Conservation (phyloP, 805 yeast species). For the Vanderwaltozyma polyspora region DNA sequence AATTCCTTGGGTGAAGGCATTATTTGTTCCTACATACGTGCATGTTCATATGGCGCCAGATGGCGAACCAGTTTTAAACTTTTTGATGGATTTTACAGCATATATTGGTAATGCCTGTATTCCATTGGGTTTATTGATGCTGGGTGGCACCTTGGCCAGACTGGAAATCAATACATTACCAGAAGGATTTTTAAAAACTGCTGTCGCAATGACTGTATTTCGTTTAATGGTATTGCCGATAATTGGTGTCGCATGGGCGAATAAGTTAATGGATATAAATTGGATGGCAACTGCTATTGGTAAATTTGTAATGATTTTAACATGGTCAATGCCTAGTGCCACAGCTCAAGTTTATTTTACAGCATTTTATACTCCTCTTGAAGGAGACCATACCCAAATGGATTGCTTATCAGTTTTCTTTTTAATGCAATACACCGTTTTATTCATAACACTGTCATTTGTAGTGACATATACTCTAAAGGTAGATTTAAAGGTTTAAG, state of each 20-base stretch:
- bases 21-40: slow-evolving; percentile 43
- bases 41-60: slow-evolving; percentile 75
- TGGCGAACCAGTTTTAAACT: slow-evolving; percentile 68
- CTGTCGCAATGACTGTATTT: slow-evolving; percentile 42
- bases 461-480: slow-evolving; percentile 47
- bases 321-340: slow-evolving; percentile 77
- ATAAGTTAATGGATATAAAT: slow-evolving; percentile 49
- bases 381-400: slow-evolving; percentile 45
- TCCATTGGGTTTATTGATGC: slow-evolving; percentile 68
- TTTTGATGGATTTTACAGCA: slow-evolving; percentile 66
- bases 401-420: slow-evolving; percentile 68
- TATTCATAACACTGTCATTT: slow-evolving; percentile 61
- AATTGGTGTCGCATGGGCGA: slow-evolving; percentile 57
- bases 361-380: slow-evolving; percentile 71
- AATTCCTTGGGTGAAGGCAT: slow-evolving; percentile 78
- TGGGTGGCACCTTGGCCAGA: slow-evolving; percentile 85
- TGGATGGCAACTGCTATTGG: slow-evolving; percentile 54
- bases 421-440: slow-evolving; percentile 51
- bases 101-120: slow-evolving; percentile 83
- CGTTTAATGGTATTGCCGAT: slow-evolving; percentile 68
- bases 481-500: slow-evolving; percentile 18
- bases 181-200: slow-evolving; percentile 48
- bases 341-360: slow-evolving; percentile 83
- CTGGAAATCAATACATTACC: slow-evolving; percentile 51
- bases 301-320: slow-evolving; percentile 60